Conservation (phyloP, 108 stramenopile genomes). For the Fragilaria crotonensis region DNA sequence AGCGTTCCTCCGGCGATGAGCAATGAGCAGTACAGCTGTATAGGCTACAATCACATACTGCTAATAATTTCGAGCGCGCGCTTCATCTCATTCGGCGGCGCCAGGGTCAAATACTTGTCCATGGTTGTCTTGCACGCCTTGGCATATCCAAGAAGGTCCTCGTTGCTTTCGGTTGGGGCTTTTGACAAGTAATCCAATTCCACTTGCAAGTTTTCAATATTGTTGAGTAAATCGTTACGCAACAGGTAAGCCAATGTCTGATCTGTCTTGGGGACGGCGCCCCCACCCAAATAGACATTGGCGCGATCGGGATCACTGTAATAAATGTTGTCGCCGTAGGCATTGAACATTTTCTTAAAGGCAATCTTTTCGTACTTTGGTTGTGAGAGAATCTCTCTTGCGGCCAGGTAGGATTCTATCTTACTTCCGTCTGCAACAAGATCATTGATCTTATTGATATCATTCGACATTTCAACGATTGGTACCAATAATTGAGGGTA, state of each 20-base stretch:
- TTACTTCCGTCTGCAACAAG: slow-evolving; percentile 21
- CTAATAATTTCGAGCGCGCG: no score
- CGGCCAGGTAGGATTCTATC: slow-evolving; percentile 16
- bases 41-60: no score
- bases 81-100: slow-evolving; percentile 62
- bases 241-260: slow-evolving; percentile 71
- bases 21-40: no score
- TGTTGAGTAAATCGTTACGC: slow-evolving; percentile 75
- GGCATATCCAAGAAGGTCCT: slow-evolving; percentile 31
- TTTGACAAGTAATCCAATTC: slow-evolving; percentile 57
- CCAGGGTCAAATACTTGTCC: slow-evolving; percentile 55
- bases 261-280: slow-evolving; percentile 57
- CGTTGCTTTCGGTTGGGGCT: slow-evolving; percentile 14
- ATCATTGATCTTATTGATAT: slow-evolving; percentile 32
- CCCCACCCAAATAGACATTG: slow-evolving; percentile 76
- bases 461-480: slow-evolving; percentile 51
- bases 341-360: slow-evolving; percentile 80
- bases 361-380: slow-evolving; percentile 48
- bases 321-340: slow-evolving; percentile 83
- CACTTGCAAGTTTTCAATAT: slow-evolving; percentile 60
- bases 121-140: slow-evolving; percentile 38
- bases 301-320: slow-evolving; percentile 79
- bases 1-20: no score
- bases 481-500: slow-evolving; percentile 61
- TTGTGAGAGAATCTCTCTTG: slow-evolving; percentile 34